Percentiles rank a stretch among this genome's conserved stretches.
phyloP scores from a whole-genome alignment of 768 basidiomycete genomes.

The Leccinellum rugosiceps region DNA sequence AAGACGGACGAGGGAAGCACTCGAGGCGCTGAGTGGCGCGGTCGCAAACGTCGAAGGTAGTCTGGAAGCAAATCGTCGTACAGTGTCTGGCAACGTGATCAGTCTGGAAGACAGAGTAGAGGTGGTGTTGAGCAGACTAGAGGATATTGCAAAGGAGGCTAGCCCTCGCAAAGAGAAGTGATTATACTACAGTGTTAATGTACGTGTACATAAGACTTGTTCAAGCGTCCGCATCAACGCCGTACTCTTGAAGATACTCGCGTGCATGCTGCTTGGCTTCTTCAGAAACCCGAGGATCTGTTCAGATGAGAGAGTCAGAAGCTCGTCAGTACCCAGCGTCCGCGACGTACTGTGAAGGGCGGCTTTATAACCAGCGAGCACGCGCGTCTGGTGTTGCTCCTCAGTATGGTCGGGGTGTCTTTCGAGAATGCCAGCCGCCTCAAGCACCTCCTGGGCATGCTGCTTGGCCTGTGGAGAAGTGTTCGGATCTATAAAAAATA shows the following conservation, averaged over 20 bases:
- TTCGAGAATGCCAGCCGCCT: constrained; percentile 40
- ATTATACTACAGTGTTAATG: background rate
- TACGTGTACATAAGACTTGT: background rate
- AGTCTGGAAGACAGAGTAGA: constrained; percentile 63
- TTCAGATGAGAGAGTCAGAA: background rate
- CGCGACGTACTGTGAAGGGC: constrained; percentile 43
- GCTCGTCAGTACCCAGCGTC: no score
- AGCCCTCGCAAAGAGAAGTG: constrained; percentile 1
- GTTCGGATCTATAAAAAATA: constrained; percentile 32
- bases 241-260: constrained; percentile 36
- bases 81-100: constrained; percentile 70
- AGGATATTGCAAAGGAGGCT: constrained; percentile 28
- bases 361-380: constrained; percentile 57
- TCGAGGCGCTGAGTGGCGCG: constrained; percentile 67
- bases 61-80: constrained; percentile 65
- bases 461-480: constrained; percentile 49
- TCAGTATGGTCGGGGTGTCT: constrained; percentile 28
- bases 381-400: constrained; percentile 43
- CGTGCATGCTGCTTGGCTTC: constrained; percentile 49
- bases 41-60: constrained; percentile 73
- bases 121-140: constrained; percentile 43
- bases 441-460: constrained; percentile 53
- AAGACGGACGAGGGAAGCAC: constrained; percentile 53
- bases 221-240: constrained; percentile 11
- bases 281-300: constrained; percentile 46